Base-by-base conservation (phyloP, 2,329 filamentous ascomycete species). In the Ophiostoma angusticollis region DNA sequence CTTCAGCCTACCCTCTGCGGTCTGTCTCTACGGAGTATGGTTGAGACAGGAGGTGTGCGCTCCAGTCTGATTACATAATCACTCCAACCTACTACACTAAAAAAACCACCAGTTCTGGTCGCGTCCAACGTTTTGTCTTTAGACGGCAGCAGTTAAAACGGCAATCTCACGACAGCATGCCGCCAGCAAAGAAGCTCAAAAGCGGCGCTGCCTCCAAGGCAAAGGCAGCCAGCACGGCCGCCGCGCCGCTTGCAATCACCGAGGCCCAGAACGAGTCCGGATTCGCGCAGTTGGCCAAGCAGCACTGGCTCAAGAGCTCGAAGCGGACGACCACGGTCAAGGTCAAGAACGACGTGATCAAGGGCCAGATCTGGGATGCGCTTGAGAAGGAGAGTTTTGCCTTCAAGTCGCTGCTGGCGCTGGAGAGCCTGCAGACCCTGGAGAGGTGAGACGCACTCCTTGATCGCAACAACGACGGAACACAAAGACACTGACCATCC, bases 341-440 rank as follows among this genome's bases (percentile, higher is more conserved):
- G 60, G 78, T 84, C 61, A 82, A 84, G 60, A 89, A 84, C 36
- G 81, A 93, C 47, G 75, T 93, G 33, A 63, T 98, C 53, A 93
- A 93, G 64, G 74, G 76, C 50, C 77, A 84, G 53, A 78, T 98
- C 42, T 98, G 89, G 86, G 84, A 93, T 58, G 70, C 77, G 40
- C 63, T 98, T 50, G 86, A 94, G 60, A 77, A 78, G 47, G 82
- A 86, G 39, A 70, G 74, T 40, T 96, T 95, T 54, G 68, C 74
- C 24, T 76, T 80, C 57, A 80, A 77, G 56, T 81, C 81, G 5
- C 69, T 98, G 17, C 65, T 93, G 47, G 72, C 84, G 19, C 69
- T 98, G 40, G 91, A 98, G 61, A 89, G 86, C 50, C 62, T 96
- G 50, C 91, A 95, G 63, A 77, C 87, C 30, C 62, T 98, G 43